Evolutionary conservation across 345 rosid genomes (phyloP), one percentile per base, ranked within the genome.

Genomic region (Linum lewisii): DNA sequence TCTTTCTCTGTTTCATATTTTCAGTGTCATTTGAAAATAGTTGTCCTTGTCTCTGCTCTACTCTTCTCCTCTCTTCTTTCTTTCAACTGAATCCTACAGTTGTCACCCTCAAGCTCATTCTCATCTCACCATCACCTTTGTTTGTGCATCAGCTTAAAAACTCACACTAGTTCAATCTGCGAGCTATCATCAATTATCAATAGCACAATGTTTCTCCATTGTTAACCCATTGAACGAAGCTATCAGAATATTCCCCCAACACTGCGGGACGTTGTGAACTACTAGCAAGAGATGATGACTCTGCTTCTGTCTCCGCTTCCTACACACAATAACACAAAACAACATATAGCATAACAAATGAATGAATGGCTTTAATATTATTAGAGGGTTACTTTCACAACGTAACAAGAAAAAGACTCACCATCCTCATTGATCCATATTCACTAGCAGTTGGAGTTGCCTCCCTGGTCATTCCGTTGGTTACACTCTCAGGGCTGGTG

Each of bases 161-260:
- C n/a, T n/a, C n/a, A n/a, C n/a, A n/a, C n/a, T n/a, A n/a, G n/a
- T n/a, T n/a, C n/a, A n/a, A n/a, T 29, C 34, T 29, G 34, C n/a
- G n/a, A n/a, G n/a, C n/a, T 29, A 5, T 29, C 7, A 8, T 29
- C 34, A 29, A 29, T 29, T 29, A 29, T 79, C 76, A 89, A 57
- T 82, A 83, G 87, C 95, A 80, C 58, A 93, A 69, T 19, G 94
- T 73, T 72, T 85, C 92, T 63, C 97, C 96, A 4, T 58, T 52
- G 65, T 63, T 78, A 59, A 94, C 96, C 99, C 99, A 94, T 21
- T 72, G 73, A 62, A 74, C 84, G 71, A 94, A 94, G 73, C 84
- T 77, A 66, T 80, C 95, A 1, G 99, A 57, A 64, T 71, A 84
- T 20, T 87, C 96, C 75, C 84, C 84, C 0, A 59, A 72, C 23